phyloP scores from a whole-genome alignment of 2,329 filamentous ascomycete species.

The Triangularia verruculosa region DNA sequence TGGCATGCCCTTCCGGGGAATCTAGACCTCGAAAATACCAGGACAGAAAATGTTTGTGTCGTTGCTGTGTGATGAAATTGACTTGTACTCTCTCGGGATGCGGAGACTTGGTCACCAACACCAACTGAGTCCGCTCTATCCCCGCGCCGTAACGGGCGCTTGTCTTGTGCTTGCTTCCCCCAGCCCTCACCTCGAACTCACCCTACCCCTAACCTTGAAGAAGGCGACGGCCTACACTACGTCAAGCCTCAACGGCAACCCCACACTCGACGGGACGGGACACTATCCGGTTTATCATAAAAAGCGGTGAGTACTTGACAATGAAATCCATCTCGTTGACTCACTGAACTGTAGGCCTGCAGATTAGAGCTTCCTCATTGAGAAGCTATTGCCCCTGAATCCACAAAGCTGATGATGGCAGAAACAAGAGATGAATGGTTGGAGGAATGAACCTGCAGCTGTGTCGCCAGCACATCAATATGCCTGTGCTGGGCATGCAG shows the following conservation, averaged over 20 bases:
- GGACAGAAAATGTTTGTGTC: not conserved
- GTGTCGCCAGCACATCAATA: slow-evolving; percentile 11
- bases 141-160: not conserved
- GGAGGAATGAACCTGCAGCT: not conserved
- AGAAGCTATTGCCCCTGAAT: not conserved
- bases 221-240: not conserved
- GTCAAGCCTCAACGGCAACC: slow-evolving; percentile 5
- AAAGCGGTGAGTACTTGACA: not conserved
- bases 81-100: too few relatives aligned
- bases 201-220: not conserved
- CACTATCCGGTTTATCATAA: not conserved
- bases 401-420: not conserved
- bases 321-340: too few relatives aligned
- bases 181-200: not conserved
- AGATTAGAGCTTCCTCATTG: not conserved
- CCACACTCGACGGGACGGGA: not conserved
- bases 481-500: slow-evolving; percentile 5
- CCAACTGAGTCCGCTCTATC: not conserved
- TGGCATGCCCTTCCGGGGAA: not conserved
- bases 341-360: too few relatives aligned
- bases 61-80: not conserved
- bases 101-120: too few relatives aligned
- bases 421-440: not conserved
- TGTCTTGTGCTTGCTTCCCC: too few relatives aligned
- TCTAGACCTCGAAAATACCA: not conserved